Percentiles rank a stretch among this genome's conserved stretches.
phyloP scores from a whole-genome alignment of 495 filamentous ascomycete genomes.

The Aspergillus baeticus region DNA sequence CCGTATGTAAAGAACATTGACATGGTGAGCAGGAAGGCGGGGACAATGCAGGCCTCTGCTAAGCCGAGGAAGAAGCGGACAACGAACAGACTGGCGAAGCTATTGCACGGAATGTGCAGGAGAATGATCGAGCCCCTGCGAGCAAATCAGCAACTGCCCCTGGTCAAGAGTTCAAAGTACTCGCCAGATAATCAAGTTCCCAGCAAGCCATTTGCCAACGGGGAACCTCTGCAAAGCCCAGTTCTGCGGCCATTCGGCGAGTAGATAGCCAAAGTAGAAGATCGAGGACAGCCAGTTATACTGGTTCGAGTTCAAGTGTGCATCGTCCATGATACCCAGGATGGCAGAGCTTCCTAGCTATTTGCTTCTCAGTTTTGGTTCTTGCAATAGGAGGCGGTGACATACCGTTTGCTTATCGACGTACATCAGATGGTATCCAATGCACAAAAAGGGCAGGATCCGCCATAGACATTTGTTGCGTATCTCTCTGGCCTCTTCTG shows the following conservation, averaged over 20 bases:
- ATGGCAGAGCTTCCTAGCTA: conserved; percentile 45
- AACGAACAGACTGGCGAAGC: conserved; percentile 37
- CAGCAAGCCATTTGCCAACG: conserved; percentile 38
- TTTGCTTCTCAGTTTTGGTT: background rate
- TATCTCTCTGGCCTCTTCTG: conserved; percentile 33
- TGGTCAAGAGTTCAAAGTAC: background rate
- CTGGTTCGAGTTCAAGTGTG: conserved; percentile 33
- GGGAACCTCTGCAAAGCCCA: conserved; percentile 42
- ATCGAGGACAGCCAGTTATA: conserved; percentile 48
- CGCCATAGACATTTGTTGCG: conserved; percentile 40
- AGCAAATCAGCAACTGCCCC: background rate
- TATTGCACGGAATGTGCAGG: conserved; percentile 37
- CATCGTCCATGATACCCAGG: conserved; percentile 52
- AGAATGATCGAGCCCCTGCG: conserved; percentile 36
- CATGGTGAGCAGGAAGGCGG: conserved; percentile 38
- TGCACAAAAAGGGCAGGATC: conserved; percentile 41
- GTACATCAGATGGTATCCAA: conserved; percentile 47
- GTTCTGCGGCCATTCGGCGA: conserved; percentile 43
- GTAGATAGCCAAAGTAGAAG: conserved; percentile 53
- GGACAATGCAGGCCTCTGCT: conserved; percentile 41
- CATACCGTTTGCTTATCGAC: conserved; percentile 46
- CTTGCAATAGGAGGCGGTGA: background rate
- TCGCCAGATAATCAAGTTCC: conserved; percentile 37
- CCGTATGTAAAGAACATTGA: conserved; percentile 46
- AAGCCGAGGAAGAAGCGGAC: conserved; percentile 42